Evolutionary conservation across 768 basidiomycete genomes (phyloP).

Genomic region (Tremella mesenterica): DNA sequence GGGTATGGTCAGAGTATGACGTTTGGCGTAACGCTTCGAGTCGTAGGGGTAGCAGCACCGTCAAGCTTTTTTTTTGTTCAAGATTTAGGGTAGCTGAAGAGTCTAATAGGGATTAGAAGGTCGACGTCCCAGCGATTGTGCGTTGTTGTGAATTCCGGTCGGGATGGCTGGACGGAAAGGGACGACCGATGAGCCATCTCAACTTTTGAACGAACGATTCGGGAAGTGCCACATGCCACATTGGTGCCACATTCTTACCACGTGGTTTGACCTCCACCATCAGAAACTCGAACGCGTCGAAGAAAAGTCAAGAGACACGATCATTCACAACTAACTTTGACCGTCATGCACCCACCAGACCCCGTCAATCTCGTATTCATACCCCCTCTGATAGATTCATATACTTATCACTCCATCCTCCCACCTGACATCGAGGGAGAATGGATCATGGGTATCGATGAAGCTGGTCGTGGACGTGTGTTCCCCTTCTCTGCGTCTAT

Average conservation of each 20-base stretch:
- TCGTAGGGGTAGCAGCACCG: too few species aligned
- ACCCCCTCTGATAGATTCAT: constrained; percentile 29
- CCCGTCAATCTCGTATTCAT: constrained; percentile 29
- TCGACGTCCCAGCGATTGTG: too few species aligned
- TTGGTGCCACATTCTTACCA: too few species aligned
- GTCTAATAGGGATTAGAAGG: too few species aligned
- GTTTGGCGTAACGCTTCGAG: neutral
- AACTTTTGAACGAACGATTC: too few species aligned
- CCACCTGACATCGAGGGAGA: constrained; percentile 44
- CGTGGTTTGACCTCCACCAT: too few species aligned
- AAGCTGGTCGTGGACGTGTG: constrained; percentile 79
- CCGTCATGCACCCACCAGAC: constrained; percentile 9
- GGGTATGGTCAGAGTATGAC: neutral
- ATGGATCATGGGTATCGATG: constrained; percentile 97
- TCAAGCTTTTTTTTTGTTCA: too few species aligned
- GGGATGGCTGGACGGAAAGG: neutral
- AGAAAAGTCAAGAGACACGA: neutral
- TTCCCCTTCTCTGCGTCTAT: constrained; percentile 2
- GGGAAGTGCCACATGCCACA: too few species aligned
- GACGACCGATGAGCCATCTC: neutral
- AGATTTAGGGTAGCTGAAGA: too few species aligned
- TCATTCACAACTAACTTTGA: neutral
- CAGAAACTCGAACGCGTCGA: neutral
- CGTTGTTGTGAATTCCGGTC: too few species aligned
- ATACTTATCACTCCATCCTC: constrained; percentile 35